Evolutionary conservation across 768 basidiomycete species (phyloP).

Genomic region (Auricularia cornea): DNA sequence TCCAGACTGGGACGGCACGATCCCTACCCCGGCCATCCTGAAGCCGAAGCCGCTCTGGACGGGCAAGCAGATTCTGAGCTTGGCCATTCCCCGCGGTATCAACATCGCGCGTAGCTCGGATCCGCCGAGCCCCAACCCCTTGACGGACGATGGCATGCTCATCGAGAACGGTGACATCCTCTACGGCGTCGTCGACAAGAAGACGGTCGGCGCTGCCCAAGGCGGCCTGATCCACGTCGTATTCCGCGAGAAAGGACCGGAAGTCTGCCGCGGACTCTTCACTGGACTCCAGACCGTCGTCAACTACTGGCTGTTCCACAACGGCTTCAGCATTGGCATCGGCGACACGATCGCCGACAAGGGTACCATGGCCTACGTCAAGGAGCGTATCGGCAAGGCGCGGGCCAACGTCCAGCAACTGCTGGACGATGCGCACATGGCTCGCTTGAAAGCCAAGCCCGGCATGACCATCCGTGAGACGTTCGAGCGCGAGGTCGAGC

Average conservation of each 20-base stretch:
- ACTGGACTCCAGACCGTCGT: conserved; percentile 92
- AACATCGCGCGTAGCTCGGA: conserved; percentile 81
- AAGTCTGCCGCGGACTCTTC: conserved; percentile 82
- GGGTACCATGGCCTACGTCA: conserved; percentile 81
- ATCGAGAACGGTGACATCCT: conserved; percentile 96
- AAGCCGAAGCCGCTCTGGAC: conserved; percentile 98
- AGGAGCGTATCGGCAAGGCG: conserved; percentile 67
- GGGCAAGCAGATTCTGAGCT: conserved; percentile 90
- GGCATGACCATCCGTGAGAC: conserved; percentile 99
- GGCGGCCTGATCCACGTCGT: conserved; percentile 94
- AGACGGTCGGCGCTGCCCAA: conserved; percentile 93
- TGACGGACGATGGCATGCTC: conserved; percentile 88
- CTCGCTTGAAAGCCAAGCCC: conserved; percentile 79
- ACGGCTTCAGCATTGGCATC: conserved; percentile 98
- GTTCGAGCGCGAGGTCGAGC: conserved; percentile 88
- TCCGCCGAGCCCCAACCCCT: conserved; percentile 68
- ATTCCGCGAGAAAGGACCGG: conserved; percentile 95
- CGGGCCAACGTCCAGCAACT: conserved; percentile 73
- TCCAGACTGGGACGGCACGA: conserved; percentile 90
- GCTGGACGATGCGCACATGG: conserved; percentile 77
- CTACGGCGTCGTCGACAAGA: conserved; percentile 94
- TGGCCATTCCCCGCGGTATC: conserved; percentile 91
- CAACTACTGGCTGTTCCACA: conserved; percentile 98
- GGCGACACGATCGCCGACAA: conserved; percentile 95
- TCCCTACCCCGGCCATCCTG: conserved; percentile 89